phyloP scores from a whole-genome alignment of 1,139 yeast genomes.

The Yamadazyma blattariae region DNA sequence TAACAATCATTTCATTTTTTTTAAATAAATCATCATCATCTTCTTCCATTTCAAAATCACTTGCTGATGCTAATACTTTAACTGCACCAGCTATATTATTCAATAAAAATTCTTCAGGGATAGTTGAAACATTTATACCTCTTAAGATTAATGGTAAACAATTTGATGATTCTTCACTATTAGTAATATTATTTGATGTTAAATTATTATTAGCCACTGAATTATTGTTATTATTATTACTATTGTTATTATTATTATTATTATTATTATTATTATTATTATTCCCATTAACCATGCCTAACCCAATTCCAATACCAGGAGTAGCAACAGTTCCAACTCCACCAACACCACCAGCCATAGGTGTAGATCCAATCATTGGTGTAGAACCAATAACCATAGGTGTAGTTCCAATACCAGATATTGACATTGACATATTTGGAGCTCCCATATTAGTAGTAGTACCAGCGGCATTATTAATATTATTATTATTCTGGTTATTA shows the following conservation, averaged over 20 bases:
- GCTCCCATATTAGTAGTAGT: too few relatives aligned
- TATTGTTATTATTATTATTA: neutral
- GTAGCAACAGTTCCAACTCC: neutral
- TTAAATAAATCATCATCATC: conserved; percentile 31
- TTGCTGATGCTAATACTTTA: conserved; percentile 17
- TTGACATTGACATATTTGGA: conserved; percentile 4
- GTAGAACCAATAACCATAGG: too few relatives aligned
- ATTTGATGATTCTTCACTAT: conserved; percentile 39
- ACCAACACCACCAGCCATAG: neutral
- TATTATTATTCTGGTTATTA: too few relatives aligned
- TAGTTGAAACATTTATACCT: conserved; percentile 56
- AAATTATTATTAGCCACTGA: too few relatives aligned
- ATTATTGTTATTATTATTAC: neutral
- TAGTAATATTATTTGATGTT: neutral
- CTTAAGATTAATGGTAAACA: conserved; percentile 64
- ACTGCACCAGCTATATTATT: conserved; percentile 26
- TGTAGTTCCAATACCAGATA: neutral
- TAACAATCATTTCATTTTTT: conserved; percentile 30
- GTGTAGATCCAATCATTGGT: too few relatives aligned
- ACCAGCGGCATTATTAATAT: too few relatives aligned
- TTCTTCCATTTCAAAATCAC: conserved; percentile 32
- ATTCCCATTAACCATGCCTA: neutral
- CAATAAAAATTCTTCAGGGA: conserved; percentile 50
- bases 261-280: neutral
- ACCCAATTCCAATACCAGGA: neutral